phyloP scores from a whole-genome alignment of 495 filamentous ascomycete species.

The Neurospora tetraspora region DNA sequence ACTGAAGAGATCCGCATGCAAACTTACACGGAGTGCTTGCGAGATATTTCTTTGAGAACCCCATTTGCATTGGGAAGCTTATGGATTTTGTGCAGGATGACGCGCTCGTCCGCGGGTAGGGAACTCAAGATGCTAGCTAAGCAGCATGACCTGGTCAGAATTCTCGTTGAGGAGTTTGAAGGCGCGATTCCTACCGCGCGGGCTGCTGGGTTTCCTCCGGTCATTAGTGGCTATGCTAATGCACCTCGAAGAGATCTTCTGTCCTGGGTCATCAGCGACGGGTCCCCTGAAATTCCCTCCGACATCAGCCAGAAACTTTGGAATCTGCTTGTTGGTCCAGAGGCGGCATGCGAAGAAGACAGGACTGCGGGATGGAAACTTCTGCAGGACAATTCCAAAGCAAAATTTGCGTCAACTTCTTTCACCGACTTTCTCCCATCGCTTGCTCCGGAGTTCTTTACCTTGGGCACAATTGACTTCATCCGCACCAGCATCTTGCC shows the following conservation, averaged over 20 bases:
- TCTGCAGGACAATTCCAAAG: slow-evolving; percentile 57
- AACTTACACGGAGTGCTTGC: slow-evolving; percentile 34
- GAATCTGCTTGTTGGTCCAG: slow-evolving; percentile 54
- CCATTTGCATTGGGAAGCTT: slow-evolving; percentile 52
- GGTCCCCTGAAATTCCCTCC: slow-evolving; percentile 48
- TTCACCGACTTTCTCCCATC: slow-evolving; percentile 55
- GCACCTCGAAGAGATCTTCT: slow-evolving; percentile 51
- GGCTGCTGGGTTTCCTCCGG: slow-evolving; percentile 25
- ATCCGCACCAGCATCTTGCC: slow-evolving; percentile 38
- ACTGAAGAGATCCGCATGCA: slow-evolving; percentile 26
- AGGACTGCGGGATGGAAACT: slow-evolving; percentile 26
- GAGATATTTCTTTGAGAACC: slow-evolving; percentile 36
- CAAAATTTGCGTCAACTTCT: slow-evolving; percentile 53
- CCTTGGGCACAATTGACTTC: slow-evolving; percentile 56
- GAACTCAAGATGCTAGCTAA: slow-evolving; percentile 29
- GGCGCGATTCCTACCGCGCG: slow-evolving; percentile 24
- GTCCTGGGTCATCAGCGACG: slow-evolving; percentile 43
- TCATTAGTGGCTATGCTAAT: slow-evolving; percentile 29
- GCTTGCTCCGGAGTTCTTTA: slow-evolving; percentile 55
- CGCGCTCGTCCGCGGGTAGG: slow-evolving; percentile 26
- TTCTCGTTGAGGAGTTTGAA: slow-evolving; percentile 42
- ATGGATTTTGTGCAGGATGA: slow-evolving; percentile 53
- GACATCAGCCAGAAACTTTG: slow-evolving; percentile 56
- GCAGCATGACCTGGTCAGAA: slow-evolving; percentile 33
- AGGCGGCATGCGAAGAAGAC: slow-evolving; percentile 43